Evolutionary conservation across 2,329 filamentous ascomycete genomes (phyloP).

Genomic region (Purpureocillium lavendulum): DNA sequence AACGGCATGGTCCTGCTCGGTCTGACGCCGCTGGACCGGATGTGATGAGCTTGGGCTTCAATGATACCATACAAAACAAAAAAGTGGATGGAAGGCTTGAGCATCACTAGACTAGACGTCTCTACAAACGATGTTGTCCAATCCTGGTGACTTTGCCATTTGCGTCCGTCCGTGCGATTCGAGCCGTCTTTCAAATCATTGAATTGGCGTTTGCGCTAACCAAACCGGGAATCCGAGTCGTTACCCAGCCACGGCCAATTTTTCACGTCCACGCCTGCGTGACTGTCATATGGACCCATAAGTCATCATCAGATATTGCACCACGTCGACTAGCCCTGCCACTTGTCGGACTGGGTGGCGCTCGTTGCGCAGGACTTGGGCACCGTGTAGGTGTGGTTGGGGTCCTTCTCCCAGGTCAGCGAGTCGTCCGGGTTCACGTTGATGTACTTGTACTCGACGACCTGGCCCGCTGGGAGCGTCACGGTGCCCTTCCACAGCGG

Average conservation of each 20-base stretch:
- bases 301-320: too few species aligned
- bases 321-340: constrained; percentile 20
- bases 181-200: too few species aligned
- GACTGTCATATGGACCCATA: too few species aligned
- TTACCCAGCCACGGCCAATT: too few species aligned
- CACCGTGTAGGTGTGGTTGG: constrained; percentile 32
- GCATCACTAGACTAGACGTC: background rate
- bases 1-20: constrained; percentile 82
- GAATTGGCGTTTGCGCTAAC: too few species aligned
- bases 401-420: constrained; percentile 57
- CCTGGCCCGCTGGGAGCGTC: constrained; percentile 43
- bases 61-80: background rate
- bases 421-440: constrained; percentile 44
- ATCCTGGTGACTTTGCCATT: too few species aligned
- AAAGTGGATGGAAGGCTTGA: background rate
- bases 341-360: constrained; percentile 17
- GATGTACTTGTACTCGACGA: constrained; percentile 62
- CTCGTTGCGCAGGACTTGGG: constrained; percentile 20
- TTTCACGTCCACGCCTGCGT: too few species aligned
- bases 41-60: constrained; percentile 1
- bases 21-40: constrained; percentile 62
- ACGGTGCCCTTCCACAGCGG: constrained; percentile 54
- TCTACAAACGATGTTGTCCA: too few species aligned
- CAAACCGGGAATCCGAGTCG: too few species aligned
- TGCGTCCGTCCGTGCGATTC: too few species aligned